These are phyloP conservation scores for Globisporangium viniferum DNA, from an alignment of 352 stramenopile species.

Conservation along the genomic window DNA sequence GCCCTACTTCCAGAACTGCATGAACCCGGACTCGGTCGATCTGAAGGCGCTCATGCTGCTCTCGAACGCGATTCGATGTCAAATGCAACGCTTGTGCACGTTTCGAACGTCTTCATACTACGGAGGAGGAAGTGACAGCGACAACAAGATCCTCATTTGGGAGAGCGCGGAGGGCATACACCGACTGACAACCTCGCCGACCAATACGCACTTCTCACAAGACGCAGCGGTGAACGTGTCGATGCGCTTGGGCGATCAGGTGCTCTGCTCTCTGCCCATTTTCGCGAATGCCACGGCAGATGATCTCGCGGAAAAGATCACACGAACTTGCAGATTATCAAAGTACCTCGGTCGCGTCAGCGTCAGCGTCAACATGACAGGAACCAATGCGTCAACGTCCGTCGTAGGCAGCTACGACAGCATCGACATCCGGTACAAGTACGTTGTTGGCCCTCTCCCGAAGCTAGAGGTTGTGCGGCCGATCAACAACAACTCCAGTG, in stretches of 20 bases:
- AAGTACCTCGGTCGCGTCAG: conserved; percentile 45
- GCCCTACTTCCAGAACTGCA: conserved; percentile 29
- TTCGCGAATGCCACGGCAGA: conserved; percentile 21
- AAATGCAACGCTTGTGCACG: conserved; percentile 44
- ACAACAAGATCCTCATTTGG: conserved; percentile 44
- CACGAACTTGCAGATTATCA: conserved; percentile 34
- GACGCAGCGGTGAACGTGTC: conserved; percentile 29
- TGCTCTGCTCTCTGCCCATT: conserved; percentile 44
- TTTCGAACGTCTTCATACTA: conserved; percentile 22
- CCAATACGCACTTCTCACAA: conserved; percentile 11
- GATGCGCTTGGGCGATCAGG: conserved; percentile 23
- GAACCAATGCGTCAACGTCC: conserved; percentile 8
- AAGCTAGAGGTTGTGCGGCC: conserved; percentile 23
- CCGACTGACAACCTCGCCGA: conserved; percentile 3
- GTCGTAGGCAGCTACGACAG: conserved; percentile 12
- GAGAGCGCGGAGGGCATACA: conserved; percentile 31
- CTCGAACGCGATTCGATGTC: conserved; percentile 45
- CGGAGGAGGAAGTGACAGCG: conserved; percentile 12
- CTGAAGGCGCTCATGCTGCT: conserved; percentile 42
- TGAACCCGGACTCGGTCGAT: conserved; percentile 18
- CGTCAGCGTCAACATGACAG: conserved; percentile 23
- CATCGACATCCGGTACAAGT: conserved; percentile 43
- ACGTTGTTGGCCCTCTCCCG: conserved; percentile 45
- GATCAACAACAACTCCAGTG: conserved; percentile 13
- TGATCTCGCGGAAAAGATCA: conserved; percentile 30